Evolutionary conservation across 257 asterid species (phyloP), one percentile per base, ranked within the genome.

Genomic region (Sherardia arvensis): DNA sequence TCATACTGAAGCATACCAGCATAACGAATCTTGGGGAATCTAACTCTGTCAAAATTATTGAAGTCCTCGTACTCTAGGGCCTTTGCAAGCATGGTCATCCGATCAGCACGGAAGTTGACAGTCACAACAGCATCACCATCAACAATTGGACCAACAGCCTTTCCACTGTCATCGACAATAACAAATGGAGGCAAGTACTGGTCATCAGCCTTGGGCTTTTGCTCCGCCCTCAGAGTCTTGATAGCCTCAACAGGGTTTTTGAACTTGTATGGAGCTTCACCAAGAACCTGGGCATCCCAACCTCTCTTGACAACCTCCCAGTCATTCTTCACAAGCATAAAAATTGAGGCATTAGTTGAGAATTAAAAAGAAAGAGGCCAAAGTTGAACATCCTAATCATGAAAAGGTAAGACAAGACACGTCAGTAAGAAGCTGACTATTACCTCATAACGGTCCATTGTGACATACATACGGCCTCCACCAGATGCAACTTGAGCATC

Each of bases 1-100:
- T 92, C 98, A 63, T 92, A 92, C 73, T 92, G 97, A 69, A 92
- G 98, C 98, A 92, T 86, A 34, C 98, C 98, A 61, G 97, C 95
- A 62, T 87, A 92, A 47, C 86, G 85, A 34, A 87, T 92, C 66
- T 87, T 89, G 51, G 97, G 97, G 60, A 78, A 64, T 33, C 98
- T 71, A 67, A 92, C 98, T 38, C 95, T 76, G 40, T 89, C 97
- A 69, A 92, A 92, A 72, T 82, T 89, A 55, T 92, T 91, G 45
- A 92, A 92, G 72, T 92, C 71, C 60, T 63, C 84, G 65, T 86
- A 92, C 75, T 89, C 97, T 28, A 89, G 95, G 43, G 98, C 92
- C 80, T 82, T 83, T 58, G 97, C 97, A 53, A 89, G 62, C 98
- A 92, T 92, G 73, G 75, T 83, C 98, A 92, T 85, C 25, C 98